Conservation (phyloP, 2,329 filamentous ascomycete genomes). For the Arachnomyces sp. region DNA sequence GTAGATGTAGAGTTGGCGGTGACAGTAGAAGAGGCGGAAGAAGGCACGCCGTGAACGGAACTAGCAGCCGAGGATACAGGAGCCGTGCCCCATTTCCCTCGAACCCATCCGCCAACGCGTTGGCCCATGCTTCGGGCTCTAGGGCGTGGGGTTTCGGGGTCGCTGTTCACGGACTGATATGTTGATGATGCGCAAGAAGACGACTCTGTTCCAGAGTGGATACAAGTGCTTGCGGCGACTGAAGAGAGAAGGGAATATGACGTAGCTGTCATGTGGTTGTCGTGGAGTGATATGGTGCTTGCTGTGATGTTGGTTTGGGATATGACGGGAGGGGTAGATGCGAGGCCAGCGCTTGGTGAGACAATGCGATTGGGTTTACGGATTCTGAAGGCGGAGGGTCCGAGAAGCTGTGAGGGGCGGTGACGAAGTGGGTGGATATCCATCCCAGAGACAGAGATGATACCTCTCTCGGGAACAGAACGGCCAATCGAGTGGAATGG, state of each 20-base stretch:
- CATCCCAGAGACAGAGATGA: conserved; percentile 77
- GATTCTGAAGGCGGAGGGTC: conserved; percentile 44
- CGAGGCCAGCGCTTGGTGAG: conserved; percentile 33
- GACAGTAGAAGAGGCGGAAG: background rate
- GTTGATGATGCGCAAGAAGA: conserved; percentile 12
- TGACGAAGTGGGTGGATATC: conserved; percentile 78
- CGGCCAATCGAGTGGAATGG: conserved; percentile 49
- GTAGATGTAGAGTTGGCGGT: conserved; percentile 30
- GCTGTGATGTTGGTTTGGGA: conserved; percentile 30
- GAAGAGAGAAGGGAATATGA: conserved; percentile 30
- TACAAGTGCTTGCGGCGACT: conserved; percentile 21
- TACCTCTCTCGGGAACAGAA: conserved; percentile 72
- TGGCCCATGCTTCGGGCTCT: conserved; percentile 33
- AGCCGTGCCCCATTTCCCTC: conserved; percentile 53
- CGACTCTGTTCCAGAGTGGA: conserved; percentile 18
- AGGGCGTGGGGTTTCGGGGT: conserved; percentile 10
- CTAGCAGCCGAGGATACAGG: conserved; percentile 23
- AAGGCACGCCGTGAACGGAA: conserved; percentile 1
- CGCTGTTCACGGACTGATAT: conserved; percentile 17
- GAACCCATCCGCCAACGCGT: conserved; percentile 58
- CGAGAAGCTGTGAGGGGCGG: conserved; percentile 63
- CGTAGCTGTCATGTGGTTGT: conserved; percentile 13
- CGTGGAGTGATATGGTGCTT: conserved; percentile 20
- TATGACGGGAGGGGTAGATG: conserved; percentile 31
- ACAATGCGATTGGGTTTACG: conserved; percentile 41